Evolutionary conservation across 2,329 filamentous ascomycete genomes (phyloP), one percentile per base, ranked within the genome.

Genomic region (Fusarium drepaniforme): DNA sequence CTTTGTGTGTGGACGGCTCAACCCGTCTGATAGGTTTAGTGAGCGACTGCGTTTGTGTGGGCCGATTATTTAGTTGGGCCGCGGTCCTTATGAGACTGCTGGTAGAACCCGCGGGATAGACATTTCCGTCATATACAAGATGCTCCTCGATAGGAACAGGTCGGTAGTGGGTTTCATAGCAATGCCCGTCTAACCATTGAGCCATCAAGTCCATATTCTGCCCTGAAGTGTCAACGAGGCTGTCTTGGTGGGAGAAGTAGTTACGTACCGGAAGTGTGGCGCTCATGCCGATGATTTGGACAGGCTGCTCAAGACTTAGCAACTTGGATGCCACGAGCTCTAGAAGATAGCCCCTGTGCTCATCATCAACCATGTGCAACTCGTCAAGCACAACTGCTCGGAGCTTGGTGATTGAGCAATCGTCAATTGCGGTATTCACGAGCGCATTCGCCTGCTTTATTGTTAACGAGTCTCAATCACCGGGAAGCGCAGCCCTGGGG

Each of bases 291-390:
- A 95, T 85, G 23, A 95, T 91, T 78, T 95, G 93, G 21, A 94
- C 86, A 28, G 87, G 83, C 68, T 93, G 90, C 30, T 90, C 91
- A 25, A 95, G 82, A 67, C 91, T 89, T n/a, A 94, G 83, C 35
- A 95, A 79, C 78, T 95, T 95, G 5, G 93, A 93, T 7, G 92
- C 90, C 83, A 94, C 90, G 8, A 95, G 85, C 79, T 96, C 93
- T 65, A 95, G 85, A 2, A 95, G 86, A 79, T 95, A 95, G 5
- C 93, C 93, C 15, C 93, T 90, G 74, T 92, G 89, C 72, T 93
- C 92, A 79, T 95, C 93, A 76, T 94, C 92, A 53, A 95, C 87
- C 93, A 96, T 95, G 80, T 96, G 93, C n/a, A 95, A 84, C 80
- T 96, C 93, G 77, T 96, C 93, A 38, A 95, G 85, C 16, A 95